phyloP scores from a whole-genome alignment of 1,284 basidiomycete species.

The Ceratorhiza oryzae-sativae region DNA sequence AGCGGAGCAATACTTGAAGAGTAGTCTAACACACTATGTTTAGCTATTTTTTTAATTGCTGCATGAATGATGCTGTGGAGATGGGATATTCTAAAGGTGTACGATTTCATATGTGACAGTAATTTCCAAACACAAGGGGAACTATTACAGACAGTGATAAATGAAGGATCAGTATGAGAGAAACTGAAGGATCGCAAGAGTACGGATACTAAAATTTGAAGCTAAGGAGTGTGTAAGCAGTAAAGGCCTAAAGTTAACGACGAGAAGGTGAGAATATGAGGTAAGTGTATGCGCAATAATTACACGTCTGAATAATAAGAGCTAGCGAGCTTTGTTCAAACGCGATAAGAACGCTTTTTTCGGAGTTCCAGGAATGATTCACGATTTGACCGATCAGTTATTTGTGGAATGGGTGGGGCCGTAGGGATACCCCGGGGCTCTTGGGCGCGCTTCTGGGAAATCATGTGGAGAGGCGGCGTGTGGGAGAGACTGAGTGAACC shows the following conservation, averaged over 20 bases:
- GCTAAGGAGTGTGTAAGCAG: conserved; percentile 1
- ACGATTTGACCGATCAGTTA: conserved; percentile 4
- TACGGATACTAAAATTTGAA: neutral
- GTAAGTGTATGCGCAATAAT: neutral
- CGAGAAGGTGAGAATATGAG: neutral
- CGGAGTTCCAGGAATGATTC: conserved; percentile 28
- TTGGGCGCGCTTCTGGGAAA: neutral
- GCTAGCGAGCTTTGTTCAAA: no score
- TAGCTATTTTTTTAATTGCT: neutral
- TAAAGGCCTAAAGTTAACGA: neutral
- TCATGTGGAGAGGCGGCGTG: conserved; percentile 1
- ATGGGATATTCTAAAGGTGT: no score
- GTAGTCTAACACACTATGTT: neutral
- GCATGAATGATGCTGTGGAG: no score
- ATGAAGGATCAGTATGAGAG: no score
- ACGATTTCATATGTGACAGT: no score
- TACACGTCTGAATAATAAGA: neutral
- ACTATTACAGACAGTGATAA: no score
- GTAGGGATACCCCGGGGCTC: neutral
- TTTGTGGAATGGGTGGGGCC: conserved; percentile 12
- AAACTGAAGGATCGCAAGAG: neutral
- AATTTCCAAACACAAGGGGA: no score
- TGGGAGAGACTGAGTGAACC: neutral
- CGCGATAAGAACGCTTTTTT: conserved; percentile 15
- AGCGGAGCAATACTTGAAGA: conserved; percentile 27